A percentile compares a stretch with the other conserved stretches of the same genome.
These are phyloP conservation scores for Syncephalastrum contaminatum DNA, from an alignment of 371 early-diverging fungal genomes.

Conservation along the genomic window DNA sequence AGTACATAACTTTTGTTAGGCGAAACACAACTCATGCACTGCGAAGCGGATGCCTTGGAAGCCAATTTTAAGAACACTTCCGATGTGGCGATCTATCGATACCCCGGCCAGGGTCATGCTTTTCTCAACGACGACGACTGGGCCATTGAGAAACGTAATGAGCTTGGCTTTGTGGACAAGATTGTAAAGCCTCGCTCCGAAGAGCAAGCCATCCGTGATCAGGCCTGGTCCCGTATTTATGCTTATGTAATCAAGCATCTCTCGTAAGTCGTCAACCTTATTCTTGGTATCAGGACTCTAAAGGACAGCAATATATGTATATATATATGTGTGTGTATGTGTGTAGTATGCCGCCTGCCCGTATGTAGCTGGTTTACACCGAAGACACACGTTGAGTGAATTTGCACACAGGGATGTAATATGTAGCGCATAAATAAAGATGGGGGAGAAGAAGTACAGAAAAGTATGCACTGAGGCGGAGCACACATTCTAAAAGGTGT, in stretches of 20 bases:
- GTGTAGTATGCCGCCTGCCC: no score
- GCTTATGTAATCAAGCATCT: constrained; percentile 42
- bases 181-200: constrained; percentile 13
- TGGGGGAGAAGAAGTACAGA: no score
- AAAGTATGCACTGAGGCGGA: no score
- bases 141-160: constrained; percentile 32
- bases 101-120: constrained; percentile 39
- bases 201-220: constrained; percentile 26
- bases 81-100: constrained; percentile 37
- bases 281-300: neutral
- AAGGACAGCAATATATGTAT: no score
- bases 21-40: neutral
- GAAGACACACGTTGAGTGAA: no score
- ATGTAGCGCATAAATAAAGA: no score
- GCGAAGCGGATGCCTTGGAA: constrained; percentile 10
- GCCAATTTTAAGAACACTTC: constrained; percentile 14
- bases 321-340: no score
- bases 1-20: neutral
- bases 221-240: constrained; percentile 44
- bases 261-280: no score
- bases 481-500: no score
- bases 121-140: constrained; percentile 45
- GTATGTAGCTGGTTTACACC: no score
- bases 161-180: constrained; percentile 29
- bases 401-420: no score